Conservation (phyloP, 805 yeast species). For the Monosporozyma solicola region DNA sequence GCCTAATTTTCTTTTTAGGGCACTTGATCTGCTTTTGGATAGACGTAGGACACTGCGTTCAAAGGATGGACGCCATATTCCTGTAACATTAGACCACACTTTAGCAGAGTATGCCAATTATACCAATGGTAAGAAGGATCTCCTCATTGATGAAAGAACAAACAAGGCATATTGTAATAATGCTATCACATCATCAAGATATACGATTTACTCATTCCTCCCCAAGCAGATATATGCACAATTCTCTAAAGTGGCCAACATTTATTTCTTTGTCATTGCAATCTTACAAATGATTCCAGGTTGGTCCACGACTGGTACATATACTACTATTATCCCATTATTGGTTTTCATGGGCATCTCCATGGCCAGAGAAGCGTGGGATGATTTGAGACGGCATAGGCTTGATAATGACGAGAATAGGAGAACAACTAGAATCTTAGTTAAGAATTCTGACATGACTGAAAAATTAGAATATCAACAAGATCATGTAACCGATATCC, state of each 20-base stretch:
- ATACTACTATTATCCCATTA: constrained; percentile 86
- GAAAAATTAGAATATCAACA: neutral
- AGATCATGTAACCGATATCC: neutral
- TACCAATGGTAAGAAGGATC: constrained; percentile 13
- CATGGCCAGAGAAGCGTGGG: constrained; percentile 86
- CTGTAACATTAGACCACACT: constrained; percentile 42
- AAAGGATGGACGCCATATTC: constrained; percentile 66
- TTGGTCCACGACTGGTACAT: constrained; percentile 96
- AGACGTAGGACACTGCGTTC: constrained; percentile 43
- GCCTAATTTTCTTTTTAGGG: constrained; percentile 6
- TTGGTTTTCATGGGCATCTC: constrained; percentile 80
- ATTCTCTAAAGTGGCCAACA: constrained; percentile 85
- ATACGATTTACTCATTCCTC: constrained; percentile 67
- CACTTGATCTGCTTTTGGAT: constrained; percentile 34
- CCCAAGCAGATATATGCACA: constrained; percentile 88
- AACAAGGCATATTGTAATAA: constrained; percentile 54
- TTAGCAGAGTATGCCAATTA: constrained; percentile 15
- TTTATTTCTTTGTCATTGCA: constrained; percentile 83
- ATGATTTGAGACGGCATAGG: constrained; percentile 80
- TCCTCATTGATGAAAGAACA: constrained; percentile 58
- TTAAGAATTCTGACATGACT: constrained; percentile 11
- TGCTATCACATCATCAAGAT: constrained; percentile 76
- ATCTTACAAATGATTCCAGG: constrained; percentile 92
- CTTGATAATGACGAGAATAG: constrained; percentile 82
- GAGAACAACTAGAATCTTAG: constrained; percentile 35